Percentiles rank a stretch among this genome's conserved stretches.
These are phyloP conservation scores for Malassezia equina DNA, from an alignment of 1,284 basidiomycete genomes.

Conservation along the genomic window DNA sequence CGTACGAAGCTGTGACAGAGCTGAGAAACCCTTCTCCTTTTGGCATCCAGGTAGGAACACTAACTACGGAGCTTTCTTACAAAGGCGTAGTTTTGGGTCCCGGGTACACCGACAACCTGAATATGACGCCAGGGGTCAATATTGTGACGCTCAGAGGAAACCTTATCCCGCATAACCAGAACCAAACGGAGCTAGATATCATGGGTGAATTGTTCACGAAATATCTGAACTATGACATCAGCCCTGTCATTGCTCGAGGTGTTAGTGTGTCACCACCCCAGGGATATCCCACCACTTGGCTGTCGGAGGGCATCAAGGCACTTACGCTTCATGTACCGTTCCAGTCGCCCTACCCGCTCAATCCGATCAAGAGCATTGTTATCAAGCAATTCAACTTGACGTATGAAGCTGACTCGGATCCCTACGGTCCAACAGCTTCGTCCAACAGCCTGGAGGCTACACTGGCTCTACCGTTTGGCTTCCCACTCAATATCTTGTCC, in stretches of 20 bases:
- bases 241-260: slow-evolving; percentile 58
- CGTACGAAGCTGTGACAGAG: slow-evolving; percentile 57
- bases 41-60: slow-evolving; percentile 60
- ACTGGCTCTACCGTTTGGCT: slow-evolving; percentile 68
- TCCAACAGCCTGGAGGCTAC: slow-evolving; percentile 58
- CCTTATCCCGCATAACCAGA: slow-evolving; percentile 55
- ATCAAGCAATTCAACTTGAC: slow-evolving; percentile 59
- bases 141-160: slow-evolving; percentile 58
- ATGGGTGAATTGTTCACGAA: slow-evolving; percentile 63
- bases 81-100: slow-evolving; percentile 57
- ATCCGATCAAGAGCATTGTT: slow-evolving; percentile 60
- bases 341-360: slow-evolving; percentile 54
- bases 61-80: slow-evolving; percentile 60
- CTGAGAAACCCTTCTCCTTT: slow-evolving; percentile 66
- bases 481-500: slow-evolving; percentile 57
- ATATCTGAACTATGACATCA: slow-evolving; percentile 61
- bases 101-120: slow-evolving; percentile 50
- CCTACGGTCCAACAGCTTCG: slow-evolving; percentile 58
- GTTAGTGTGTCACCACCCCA: slow-evolving; percentile 50
- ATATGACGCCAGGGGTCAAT: slow-evolving; percentile 52
- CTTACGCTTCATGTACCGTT: slow-evolving; percentile 59
- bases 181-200: slow-evolving; percentile 52
- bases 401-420: slow-evolving; percentile 54
- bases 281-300: slow-evolving; percentile 59
- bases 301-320: slow-evolving; percentile 57